phyloP scores from a whole-genome alignment of 805 yeast genomes.

The Candida sonorensis region DNA sequence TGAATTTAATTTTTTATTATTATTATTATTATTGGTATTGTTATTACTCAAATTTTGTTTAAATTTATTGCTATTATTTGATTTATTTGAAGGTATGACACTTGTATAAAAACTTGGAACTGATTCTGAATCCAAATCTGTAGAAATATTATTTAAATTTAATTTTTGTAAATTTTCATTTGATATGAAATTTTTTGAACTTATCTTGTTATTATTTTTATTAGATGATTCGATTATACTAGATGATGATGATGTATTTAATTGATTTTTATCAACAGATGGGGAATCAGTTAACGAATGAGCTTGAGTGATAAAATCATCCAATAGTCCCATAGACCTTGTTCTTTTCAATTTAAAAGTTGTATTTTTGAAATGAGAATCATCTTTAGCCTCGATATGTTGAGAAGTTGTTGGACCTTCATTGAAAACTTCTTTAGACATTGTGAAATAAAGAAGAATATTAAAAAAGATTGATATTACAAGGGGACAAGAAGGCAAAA shows the following conservation, averaged over 20 bases:
- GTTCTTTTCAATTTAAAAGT: slow-evolving; percentile 76
- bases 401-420: slow-evolving; percentile 61
- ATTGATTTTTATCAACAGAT: too few species aligned
- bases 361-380: slow-evolving; percentile 60
- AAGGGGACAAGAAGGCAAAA: neutral
- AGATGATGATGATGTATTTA: too few species aligned
- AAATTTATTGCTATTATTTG: too few species aligned
- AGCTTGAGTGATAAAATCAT: slow-evolving; percentile 39
- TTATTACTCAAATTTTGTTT: too few species aligned
- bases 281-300: slow-evolving; percentile 15
- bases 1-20: slow-evolving; percentile 1
- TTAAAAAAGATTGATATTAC: neutral
- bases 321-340: slow-evolving; percentile 73
- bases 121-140: slow-evolving; percentile 12
- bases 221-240: too few species aligned
- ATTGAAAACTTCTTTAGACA: slow-evolving; percentile 33
- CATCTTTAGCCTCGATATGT: slow-evolving; percentile 64
- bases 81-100: slow-evolving; percentile 20
- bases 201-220: slow-evolving; percentile 63
- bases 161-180: slow-evolving; percentile 93
- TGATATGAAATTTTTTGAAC: slow-evolving; percentile 88
- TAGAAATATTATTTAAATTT: slow-evolving; percentile 20
- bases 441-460: slow-evolving; percentile 2
- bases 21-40: too few species aligned
- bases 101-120: slow-evolving; percentile 23